Evolutionary conservation across 768 basidiomycete species (phyloP).

Genomic region (Pleurotus giganteus): DNA sequence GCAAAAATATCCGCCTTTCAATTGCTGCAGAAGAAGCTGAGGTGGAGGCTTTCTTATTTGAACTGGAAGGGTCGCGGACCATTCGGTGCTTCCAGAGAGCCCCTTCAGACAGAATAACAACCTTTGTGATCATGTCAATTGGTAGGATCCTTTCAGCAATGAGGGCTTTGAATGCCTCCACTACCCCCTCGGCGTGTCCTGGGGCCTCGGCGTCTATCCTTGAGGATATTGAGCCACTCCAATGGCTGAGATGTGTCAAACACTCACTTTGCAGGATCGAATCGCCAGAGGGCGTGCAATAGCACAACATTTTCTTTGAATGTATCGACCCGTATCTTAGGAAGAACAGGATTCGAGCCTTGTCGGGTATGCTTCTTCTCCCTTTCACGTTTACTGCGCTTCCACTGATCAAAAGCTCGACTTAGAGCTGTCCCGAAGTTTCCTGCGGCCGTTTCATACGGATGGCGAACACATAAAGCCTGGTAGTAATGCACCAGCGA

Average conservation of each 20-base stretch:
- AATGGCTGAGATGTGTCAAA: neutral
- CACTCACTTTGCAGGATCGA: conserved; percentile 57
- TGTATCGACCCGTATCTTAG: conserved; percentile 53
- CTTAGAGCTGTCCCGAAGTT: conserved; percentile 75
- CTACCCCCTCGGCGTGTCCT: conserved; percentile 45
- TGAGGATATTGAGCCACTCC: conserved; percentile 11
- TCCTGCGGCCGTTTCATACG: conserved; percentile 85
- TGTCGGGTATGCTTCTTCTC: conserved; percentile 19
- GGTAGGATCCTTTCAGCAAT: conserved; percentile 70
- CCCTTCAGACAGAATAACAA: conserved; percentile 71
- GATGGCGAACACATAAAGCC: conserved; percentile 80
- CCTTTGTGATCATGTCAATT: conserved; percentile 72
- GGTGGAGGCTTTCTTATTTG: conserved; percentile 24
- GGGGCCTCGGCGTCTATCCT: conserved; percentile 51
- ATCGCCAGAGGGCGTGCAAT: conserved; percentile 74
- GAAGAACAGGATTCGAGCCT: conserved; percentile 31
- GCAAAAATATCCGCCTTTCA: conserved; percentile 65
- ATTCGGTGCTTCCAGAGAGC: conserved; percentile 85
- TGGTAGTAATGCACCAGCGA: conserved; percentile 88
- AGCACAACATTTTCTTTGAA: conserved; percentile 77
- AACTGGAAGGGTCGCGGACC: conserved; percentile 46
- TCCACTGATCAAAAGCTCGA: conserved; percentile 64
- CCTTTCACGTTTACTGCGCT: conserved; percentile 38
- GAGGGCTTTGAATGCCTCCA: conserved; percentile 56
- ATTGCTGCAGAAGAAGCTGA: conserved; percentile 35